Evolutionary conservation across 345 rosid genomes (phyloP), one percentile per base, ranked within the genome.

Genomic region (Citrus medica): DNA sequence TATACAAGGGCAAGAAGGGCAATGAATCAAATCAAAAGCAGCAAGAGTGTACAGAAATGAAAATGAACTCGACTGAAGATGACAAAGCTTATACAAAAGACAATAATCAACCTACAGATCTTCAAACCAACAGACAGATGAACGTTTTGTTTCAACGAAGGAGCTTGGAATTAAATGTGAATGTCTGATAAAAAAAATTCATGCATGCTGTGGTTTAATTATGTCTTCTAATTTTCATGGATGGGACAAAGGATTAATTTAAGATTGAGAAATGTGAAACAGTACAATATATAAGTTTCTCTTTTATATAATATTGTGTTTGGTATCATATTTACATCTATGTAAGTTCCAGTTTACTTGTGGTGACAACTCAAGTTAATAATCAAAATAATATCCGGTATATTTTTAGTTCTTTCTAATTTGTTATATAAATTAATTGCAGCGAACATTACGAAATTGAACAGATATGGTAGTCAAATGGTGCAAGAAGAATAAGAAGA

Each of bases 1-100:
- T 90, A 67, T 94, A 92, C 83, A 85, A 84, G 76, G 80, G 86
- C 22, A 69, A 85, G 33, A 81, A 46, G 71, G 40, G 40, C 2
- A 79, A 32, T 55, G 82, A 77, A 25, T 51, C 75, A 8, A 61
- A 75, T 5, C 35, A 62, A 67, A 65, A 69, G 73, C 73, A 37
- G 70, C 71, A n/a, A 8, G 76, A 9, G 37, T 58, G 48, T 32
- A 0, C 22, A 55, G 76, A 64, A 33, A 65, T 14, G 27, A 24
- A 65, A 21, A 9, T 63, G 75, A 25, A 65, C 64, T 75, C 71
- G 10, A 35, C 69, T 17, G 70, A 46, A 25, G 38, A 62, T 28
- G 7, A 4, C 48, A 71, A 33, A 8, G 33, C 60, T 28, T 33
- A 58, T 33, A 27, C n/a, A 9, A 55, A 65, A 14, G 59, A 53